phyloP scores from a whole-genome alignment of 495 filamentous ascomycete species.

The Amorphotheca resinae region DNA sequence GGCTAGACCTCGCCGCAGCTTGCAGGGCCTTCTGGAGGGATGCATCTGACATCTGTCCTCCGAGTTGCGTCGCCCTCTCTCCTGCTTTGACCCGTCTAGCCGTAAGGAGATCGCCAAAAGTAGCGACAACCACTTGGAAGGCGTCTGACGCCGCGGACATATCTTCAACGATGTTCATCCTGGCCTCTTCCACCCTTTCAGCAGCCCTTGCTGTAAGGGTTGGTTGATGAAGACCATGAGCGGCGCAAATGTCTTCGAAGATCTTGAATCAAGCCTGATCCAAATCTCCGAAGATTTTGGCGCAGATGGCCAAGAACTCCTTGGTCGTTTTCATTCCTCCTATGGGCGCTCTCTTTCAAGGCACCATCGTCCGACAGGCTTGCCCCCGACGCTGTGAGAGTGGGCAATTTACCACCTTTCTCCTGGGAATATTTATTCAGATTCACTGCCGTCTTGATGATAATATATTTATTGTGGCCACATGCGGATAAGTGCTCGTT shows the following conservation, averaged over 20 bases:
- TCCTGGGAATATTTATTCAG: constrained; percentile 27
- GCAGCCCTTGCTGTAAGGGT: constrained; percentile 16
- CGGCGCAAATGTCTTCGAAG: constrained; percentile 4
- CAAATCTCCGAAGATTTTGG: constrained; percentile 27
- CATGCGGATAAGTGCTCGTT: no score
- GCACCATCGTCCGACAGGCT: constrained; percentile 19
- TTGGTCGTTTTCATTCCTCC: constrained; percentile 31
- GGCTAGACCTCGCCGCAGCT: neutral
- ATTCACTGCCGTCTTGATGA: constrained; percentile 26
- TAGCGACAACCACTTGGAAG: constrained; percentile 25
- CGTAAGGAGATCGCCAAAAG: constrained; percentile 25
- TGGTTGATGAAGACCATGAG: neutral
- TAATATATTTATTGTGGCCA: constrained; percentile 28
- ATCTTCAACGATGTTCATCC: constrained; percentile 24
- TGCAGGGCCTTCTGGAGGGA: constrained; percentile 12
- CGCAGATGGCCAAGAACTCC: constrained; percentile 32
- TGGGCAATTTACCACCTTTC: constrained; percentile 26
- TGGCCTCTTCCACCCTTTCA: constrained; percentile 13
- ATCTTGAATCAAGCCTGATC: constrained; percentile 20
- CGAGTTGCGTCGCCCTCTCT: constrained; percentile 17
- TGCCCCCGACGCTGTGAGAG: constrained; percentile 10
- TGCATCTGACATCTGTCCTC: constrained; percentile 21
- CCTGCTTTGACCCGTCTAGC: constrained; percentile 23
- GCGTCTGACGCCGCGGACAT: constrained; percentile 21
- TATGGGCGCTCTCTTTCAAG: constrained; percentile 22